Percentiles rank a stretch among this genome's conserved stretches.
Evolutionary conservation across 106 monocot species (phyloP).

Genomic region (Dendrobium huoshanense): DNA sequence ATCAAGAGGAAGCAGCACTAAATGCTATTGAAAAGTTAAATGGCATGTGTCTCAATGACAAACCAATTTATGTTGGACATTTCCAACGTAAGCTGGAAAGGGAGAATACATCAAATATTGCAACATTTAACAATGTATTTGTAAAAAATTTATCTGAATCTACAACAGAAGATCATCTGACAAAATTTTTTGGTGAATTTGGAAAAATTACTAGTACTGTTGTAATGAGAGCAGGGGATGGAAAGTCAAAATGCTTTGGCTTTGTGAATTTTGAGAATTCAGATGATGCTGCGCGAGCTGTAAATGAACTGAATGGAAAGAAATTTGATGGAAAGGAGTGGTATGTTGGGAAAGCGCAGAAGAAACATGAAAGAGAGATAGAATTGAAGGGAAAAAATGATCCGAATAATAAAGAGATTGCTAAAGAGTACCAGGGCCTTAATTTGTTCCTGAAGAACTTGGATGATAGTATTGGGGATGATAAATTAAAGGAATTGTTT

Average conservation of each 20-base stretch:
- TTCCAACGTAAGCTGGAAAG: slow-evolving; percentile 84
- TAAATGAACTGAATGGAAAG: slow-evolving; percentile 75
- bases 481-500: slow-evolving; percentile 67
- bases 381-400: slow-evolving; percentile 73
- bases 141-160: slow-evolving; percentile 88
- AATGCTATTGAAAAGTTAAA: slow-evolving; percentile 76
- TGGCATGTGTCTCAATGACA: slow-evolving; percentile 93
- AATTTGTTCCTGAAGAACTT: slow-evolving; percentile 92
- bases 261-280: slow-evolving; percentile 91
- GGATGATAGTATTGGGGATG: slow-evolving; percentile 71
- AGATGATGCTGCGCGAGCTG: slow-evolving; percentile 75
- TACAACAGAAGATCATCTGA: slow-evolving; percentile 60
- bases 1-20: slow-evolving; percentile 67
- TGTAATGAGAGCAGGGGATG: slow-evolving; percentile 80
- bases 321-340: slow-evolving; percentile 83
- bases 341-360: slow-evolving; percentile 94
- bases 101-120: slow-evolving; percentile 36
- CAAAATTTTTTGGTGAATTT: slow-evolving; percentile 58
- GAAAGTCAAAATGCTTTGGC: slow-evolving; percentile 87
- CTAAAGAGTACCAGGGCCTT: slow-evolving; percentile 57
- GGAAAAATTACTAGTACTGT: slow-evolving; percentile 74
- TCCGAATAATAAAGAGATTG: slow-evolving; percentile 42
- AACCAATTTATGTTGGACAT: slow-evolving; percentile 80
- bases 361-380: slow-evolving; percentile 79
- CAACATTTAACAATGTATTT: slow-evolving; percentile 78